Evolutionary conservation across 805 yeast genomes (phyloP).

Genomic region (Candida germanica): DNA sequence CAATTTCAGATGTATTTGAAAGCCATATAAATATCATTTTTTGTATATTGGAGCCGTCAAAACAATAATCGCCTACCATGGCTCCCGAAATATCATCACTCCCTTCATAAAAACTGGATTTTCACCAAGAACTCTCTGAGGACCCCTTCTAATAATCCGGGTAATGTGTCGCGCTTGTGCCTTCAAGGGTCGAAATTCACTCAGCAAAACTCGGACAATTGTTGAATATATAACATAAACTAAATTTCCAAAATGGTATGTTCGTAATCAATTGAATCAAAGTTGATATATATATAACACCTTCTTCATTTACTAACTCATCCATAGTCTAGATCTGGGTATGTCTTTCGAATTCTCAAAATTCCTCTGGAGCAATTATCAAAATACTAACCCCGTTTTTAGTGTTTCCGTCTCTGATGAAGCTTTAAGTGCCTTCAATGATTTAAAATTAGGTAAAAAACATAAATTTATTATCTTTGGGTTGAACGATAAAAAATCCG

Average conservation of each 20-base stretch:
- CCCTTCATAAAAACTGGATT: too few relatives aligned
- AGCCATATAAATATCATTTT: too few relatives aligned
- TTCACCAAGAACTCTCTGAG: too few relatives aligned
- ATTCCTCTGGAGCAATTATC: too few relatives aligned
- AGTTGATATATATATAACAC: not conserved
- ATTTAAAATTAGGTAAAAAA: constrained; percentile 90
- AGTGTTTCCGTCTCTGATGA: constrained; percentile 64
- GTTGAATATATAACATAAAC: constrained; percentile 3
- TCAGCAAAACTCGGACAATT: constrained; percentile 1
- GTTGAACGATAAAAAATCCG: constrained; percentile 81
- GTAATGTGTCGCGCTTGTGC: constrained; percentile 17
- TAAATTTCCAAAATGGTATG: constrained; percentile 9
- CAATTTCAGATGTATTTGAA: too few relatives aligned
- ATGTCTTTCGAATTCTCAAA: constrained; percentile 13
- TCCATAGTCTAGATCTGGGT: constrained; percentile 30
- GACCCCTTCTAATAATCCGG: too few relatives aligned
- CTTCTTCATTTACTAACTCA: constrained; percentile 14
- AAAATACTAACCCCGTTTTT: constrained; percentile 14
- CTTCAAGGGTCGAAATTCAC: constrained; percentile 9
- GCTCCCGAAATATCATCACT: too few relatives aligned
- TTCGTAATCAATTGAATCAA: not conserved
- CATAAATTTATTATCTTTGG: constrained; percentile 78
- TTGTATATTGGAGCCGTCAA: too few relatives aligned
- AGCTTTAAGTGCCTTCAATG: constrained; percentile 91
- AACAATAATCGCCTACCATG: too few relatives aligned